phyloP scores from a whole-genome alignment of 2,329 filamentous ascomycete species.

The Pleurostoma richardsiae region DNA sequence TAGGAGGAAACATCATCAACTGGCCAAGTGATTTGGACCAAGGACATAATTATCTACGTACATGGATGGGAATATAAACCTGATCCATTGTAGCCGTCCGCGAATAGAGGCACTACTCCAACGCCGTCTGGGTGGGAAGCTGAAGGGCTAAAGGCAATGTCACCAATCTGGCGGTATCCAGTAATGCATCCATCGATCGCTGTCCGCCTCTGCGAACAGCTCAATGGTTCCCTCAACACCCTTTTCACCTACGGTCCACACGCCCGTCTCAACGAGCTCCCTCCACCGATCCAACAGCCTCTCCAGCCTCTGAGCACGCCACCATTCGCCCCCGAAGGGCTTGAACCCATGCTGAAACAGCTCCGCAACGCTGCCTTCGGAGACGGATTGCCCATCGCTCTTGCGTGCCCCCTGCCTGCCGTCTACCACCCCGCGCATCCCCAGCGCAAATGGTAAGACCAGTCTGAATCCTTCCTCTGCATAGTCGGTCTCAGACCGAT shows the following conservation, averaged over 20 bases:
- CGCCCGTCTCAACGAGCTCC: slow-evolving; percentile 9
- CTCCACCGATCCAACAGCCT: slow-evolving; percentile 10
- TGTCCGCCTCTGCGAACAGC: slow-evolving; percentile 8
- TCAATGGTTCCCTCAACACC: slow-evolving; percentile 13
- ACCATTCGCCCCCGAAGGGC: not conserved
- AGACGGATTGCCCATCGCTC: not conserved
- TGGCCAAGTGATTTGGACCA: too few relatives aligned
- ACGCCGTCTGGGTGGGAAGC: too few relatives aligned
- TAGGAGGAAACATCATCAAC: too few relatives aligned
- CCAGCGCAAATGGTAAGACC: not conserved
- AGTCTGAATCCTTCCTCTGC: slow-evolving; percentile 1
- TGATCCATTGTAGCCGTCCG: too few relatives aligned
- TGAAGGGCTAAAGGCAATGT: too few relatives aligned
- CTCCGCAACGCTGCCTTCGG: not conserved
- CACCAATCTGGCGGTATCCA: not conserved
- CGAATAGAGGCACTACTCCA: too few relatives aligned
- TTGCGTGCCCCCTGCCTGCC: not conserved
- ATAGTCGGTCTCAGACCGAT: not conserved
- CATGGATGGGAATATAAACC: too few relatives aligned
- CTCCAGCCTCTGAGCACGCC: slow-evolving; percentile 9
- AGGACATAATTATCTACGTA: too few relatives aligned
- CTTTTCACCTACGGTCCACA: slow-evolving; percentile 12
- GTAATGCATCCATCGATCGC: not conserved
- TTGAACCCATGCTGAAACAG: not conserved
- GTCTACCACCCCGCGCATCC: too few relatives aligned